Conservation (phyloP, 2,329 filamentous ascomycete species). For the Fusarium albidum region DNA sequence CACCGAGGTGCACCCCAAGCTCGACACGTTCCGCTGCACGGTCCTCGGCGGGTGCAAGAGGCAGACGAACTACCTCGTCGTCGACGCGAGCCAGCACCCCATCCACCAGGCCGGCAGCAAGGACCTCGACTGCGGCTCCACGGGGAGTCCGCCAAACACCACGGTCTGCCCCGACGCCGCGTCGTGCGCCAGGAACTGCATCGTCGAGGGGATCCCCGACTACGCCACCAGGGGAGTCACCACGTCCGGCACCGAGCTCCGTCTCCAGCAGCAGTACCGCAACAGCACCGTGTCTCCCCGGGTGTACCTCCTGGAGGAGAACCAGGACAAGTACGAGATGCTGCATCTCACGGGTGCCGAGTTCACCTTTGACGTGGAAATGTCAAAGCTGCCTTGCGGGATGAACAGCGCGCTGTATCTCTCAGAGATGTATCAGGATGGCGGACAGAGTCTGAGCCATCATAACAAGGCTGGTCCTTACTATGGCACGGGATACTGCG, state of each 20-base stretch:
- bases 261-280: slow-evolving; percentile 37
- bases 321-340: slow-evolving; percentile 65
- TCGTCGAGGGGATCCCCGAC: slow-evolving; percentile 58
- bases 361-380: slow-evolving; percentile 72
- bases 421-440: slow-evolving; percentile 62
- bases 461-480: slow-evolving; percentile 64
- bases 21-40: slow-evolving; percentile 62
- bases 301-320: slow-evolving; percentile 64
- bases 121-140: slow-evolving; percentile 33
- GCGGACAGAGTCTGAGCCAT: slow-evolving; percentile 58
- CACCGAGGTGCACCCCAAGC: slow-evolving; percentile 58
- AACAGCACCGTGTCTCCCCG: slow-evolving; percentile 49
- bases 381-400: slow-evolving; percentile 70
- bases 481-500: slow-evolving; percentile 71
- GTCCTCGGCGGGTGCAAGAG: slow-evolving; percentile 56
- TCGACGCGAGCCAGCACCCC: slow-evolving; percentile 56
- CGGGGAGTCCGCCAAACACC: slow-evolving; percentile 46
- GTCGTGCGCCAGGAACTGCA: slow-evolving; percentile 62
- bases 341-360: slow-evolving; percentile 68
- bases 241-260: slow-evolving; percentile 43
- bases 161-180: slow-evolving; percentile 58
- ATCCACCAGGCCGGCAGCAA: slow-evolving; percentile 52
- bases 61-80: slow-evolving; percentile 57
- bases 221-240: slow-evolving; percentile 50
- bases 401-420: slow-evolving; percentile 74